A percentile compares a stretch with the other conserved stretches of the same genome.
Evolutionary conservation across 768 basidiomycete species (phyloP).

Genomic region (Boletus rex-veris): DNA sequence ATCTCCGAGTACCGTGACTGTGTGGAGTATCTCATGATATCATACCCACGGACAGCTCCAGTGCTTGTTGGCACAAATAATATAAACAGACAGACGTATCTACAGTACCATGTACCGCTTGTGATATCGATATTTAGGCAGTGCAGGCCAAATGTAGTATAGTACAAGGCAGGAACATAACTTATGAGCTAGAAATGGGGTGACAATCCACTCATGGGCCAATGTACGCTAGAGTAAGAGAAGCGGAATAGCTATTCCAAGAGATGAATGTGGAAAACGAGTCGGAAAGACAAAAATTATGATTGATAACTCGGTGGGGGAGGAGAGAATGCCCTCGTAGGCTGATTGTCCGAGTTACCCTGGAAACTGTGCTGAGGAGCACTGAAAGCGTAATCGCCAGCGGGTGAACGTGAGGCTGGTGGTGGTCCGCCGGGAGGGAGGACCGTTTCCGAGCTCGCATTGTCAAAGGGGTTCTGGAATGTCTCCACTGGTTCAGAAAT

Average conservation of each 20-base stretch:
- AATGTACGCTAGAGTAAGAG: background rate
- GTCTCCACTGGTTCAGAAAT: constrained; percentile 14
- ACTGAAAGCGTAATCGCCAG: constrained; percentile 24
- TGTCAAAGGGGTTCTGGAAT: constrained; percentile 28
- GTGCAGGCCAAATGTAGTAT: constrained; percentile 8
- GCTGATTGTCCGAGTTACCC: constrained; percentile 1
- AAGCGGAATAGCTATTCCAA: background rate
- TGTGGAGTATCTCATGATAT: constrained; percentile 13
- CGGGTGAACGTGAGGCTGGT: constrained; percentile 2
- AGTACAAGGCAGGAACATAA: constrained; percentile 25
- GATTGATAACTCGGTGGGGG: constrained; percentile 22
- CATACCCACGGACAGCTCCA: background rate
- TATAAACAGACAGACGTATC: background rate
- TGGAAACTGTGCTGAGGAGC: constrained; percentile 25
- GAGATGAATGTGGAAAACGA: background rate
- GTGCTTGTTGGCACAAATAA: background rate
- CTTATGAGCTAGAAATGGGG: constrained; percentile 15
- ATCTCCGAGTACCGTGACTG: too few species aligned
- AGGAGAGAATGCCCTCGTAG: constrained; percentile 7
- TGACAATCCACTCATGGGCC: constrained; percentile 1
- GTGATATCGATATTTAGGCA: constrained; percentile 1
- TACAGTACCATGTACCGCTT: background rate
- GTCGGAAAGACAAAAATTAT: background rate
- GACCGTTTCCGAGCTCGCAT: constrained; percentile 17
- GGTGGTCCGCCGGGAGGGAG: constrained; percentile 10